Conservation (phyloP, 2,329 filamentous ascomycete genomes). For the Salinomyces thailandicus region DNA sequence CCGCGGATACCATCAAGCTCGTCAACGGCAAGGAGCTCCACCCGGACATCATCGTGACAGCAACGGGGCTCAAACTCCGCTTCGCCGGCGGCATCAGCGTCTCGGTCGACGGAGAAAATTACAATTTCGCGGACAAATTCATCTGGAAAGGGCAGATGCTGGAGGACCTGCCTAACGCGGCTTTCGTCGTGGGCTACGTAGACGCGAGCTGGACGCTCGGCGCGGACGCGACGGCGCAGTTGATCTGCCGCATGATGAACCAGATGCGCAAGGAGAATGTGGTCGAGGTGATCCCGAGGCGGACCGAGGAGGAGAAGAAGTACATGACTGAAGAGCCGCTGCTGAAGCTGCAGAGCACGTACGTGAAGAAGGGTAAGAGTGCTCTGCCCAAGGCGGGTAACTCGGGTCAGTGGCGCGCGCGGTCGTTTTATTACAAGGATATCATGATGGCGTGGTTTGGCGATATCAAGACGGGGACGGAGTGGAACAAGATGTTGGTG, state of each 20-base stretch:
- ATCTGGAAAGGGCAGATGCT: slow-evolving; percentile 54
- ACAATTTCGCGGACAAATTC: slow-evolving; percentile 42
- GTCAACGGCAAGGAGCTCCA: slow-evolving; percentile 33
- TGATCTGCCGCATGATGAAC: slow-evolving; percentile 43
- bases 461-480: slow-evolving; percentile 32
- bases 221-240: slow-evolving; percentile 43
- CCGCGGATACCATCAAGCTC: slow-evolving; percentile 39
- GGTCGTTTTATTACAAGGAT: slow-evolving; percentile 36
- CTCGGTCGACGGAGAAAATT: slow-evolving; percentile 39
- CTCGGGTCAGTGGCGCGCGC: slow-evolving; percentile 33
- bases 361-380: slow-evolving; percentile 35
- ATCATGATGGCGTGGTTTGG: slow-evolving; percentile 33
- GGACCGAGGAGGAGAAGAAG: slow-evolving; percentile 27
- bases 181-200: slow-evolving; percentile 50
- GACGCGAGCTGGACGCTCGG: slow-evolving; percentile 51
- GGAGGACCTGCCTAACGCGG: slow-evolving; percentile 50
- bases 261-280: slow-evolving; percentile 38
- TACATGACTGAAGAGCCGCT: slow-evolving; percentile 31
- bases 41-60: slow-evolving; percentile 55
- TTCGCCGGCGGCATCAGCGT: slow-evolving; percentile 43
- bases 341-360: slow-evolving; percentile 41
- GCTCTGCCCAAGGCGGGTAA: slow-evolving; percentile 40
- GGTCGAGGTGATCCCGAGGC: slow-evolving; percentile 35
- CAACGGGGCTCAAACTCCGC: slow-evolving; percentile 50
- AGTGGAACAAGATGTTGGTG: no score